phyloP scores from a whole-genome alignment of 345 rosid species.

The Citrus australasica region DNA sequence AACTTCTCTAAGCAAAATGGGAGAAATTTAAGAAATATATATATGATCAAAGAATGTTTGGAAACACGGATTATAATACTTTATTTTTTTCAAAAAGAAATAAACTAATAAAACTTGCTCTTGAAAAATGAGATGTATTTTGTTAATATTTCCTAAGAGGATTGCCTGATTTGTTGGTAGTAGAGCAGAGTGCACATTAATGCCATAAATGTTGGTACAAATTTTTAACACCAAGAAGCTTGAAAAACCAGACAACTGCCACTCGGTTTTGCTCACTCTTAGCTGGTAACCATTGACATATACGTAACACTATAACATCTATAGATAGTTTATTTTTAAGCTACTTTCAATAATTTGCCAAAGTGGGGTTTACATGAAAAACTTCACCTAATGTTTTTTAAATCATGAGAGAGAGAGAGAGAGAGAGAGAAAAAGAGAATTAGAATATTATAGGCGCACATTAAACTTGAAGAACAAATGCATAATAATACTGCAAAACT shows the following conservation, averaged over 20 bases:
- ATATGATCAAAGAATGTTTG: slow-evolving; percentile 17
- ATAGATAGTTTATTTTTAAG: neutral
- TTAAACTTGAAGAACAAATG: slow-evolving; percentile 8
- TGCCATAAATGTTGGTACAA: slow-evolving; percentile 2
- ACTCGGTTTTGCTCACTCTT: slow-evolving; percentile 22
- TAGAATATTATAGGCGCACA: neutral
- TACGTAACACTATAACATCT: neutral
- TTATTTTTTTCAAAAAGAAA: neutral
- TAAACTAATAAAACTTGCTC: neutral
- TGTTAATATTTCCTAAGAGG: neutral
- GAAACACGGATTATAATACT: neutral
- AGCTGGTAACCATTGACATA: slow-evolving; percentile 22
- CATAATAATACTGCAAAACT: slow-evolving; percentile 31
- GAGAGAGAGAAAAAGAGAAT: neutral
- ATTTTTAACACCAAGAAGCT: slow-evolving; percentile 21
- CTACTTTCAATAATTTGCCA: neutral
- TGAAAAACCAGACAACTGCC: slow-evolving; percentile 3
- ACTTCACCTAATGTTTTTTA: neutral
- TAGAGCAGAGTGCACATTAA: slow-evolving; percentile 9
- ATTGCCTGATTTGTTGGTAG: neutral
- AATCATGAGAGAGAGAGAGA: neutral
- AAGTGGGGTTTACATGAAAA: slow-evolving; percentile 2
- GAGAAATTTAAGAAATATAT: slow-evolving; percentile 5
- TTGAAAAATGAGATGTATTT: neutral
- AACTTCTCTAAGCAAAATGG: slow-evolving; percentile 4